Conservation (phyloP, 805 yeast genomes). For the Kazachstania africana region DNA sequence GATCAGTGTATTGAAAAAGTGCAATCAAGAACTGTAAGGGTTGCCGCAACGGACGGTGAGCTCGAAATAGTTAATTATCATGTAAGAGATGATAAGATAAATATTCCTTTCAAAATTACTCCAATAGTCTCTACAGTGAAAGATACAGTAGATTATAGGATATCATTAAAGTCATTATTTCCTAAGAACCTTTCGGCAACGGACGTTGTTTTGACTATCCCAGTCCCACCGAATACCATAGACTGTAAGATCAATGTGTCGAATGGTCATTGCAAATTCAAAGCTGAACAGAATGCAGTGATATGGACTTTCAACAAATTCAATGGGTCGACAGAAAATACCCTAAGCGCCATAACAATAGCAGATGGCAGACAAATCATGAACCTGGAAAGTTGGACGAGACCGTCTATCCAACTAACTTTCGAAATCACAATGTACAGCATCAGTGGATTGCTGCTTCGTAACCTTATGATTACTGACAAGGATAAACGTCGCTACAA, state of each 20-base stretch:
- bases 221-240: conserved; percentile 54
- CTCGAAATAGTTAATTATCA: conserved; percentile 75
- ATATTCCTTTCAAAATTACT: conserved; percentile 57
- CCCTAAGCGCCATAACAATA: conserved; percentile 45
- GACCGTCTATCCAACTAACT: conserved; percentile 63
- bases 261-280: conserved; percentile 58
- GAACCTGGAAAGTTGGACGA: conserved; percentile 38
- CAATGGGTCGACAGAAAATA: conserved; percentile 53
- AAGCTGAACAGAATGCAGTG: conserved; percentile 51
- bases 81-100: conserved; percentile 43
- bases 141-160: conserved; percentile 38
- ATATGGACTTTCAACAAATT: conserved; percentile 63
- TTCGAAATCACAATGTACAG: conserved; percentile 68
- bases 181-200: conserved; percentile 49
- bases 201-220: conserved; percentile 51
- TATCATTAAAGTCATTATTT: conserved; percentile 53
- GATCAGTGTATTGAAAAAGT: not conserved
- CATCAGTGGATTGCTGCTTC: conserved; percentile 63
- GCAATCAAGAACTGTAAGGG: conserved; percentile 41
- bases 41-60: conserved; percentile 74
- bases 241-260: conserved; percentile 35
- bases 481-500: conserved; percentile 17
- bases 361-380: conserved; percentile 17
- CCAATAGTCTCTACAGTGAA: conserved; percentile 37
- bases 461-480: conserved; percentile 56